Evolutionary conservation across 495 filamentous ascomycete genomes (phyloP), one percentile per base, ranked within the genome.

Genomic region (Aspergillus sparsus): DNA sequence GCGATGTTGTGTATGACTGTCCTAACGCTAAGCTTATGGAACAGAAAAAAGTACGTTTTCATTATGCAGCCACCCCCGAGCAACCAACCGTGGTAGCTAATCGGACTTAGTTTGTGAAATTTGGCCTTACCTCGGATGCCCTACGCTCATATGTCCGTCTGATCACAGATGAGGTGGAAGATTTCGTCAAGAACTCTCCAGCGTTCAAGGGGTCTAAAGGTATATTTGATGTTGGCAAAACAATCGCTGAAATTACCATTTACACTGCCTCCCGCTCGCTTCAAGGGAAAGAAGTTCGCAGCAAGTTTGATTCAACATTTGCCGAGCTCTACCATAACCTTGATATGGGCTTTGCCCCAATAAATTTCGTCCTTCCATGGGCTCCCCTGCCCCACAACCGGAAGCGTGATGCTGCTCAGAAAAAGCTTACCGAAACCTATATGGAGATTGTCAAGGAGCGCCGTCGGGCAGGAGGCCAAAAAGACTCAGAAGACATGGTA

Each of bases 11-110:
- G 21, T 88, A 87, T 61, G 85, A 87, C 64, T 87, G 84, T 68
- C 82, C 85, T 5, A 86, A 86, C 67, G 71, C 84, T 11, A 86
- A 86, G 68, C 74, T 88, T 49, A 86, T 88, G 85, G 85, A 88
- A 67, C 85, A 88, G 72, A 88, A 88, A 71, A 87, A 85, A 77
- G 84, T 83, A 62, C 57, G 57, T 42, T 51, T 51, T 6, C 16
- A 36, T 33, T 15, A 32, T 27, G 27, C 31, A n/a, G 16, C 49
- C 13, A 18, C 33, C 18, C 33, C 15, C 13, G 12, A 31, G 27
- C 6, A 37, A 16, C 5, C 11, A 47, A 16, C 3, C 21, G 21
- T 27, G 21, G 21, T 13, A 52, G 13, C n/a, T 68, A 49, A 13
- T 15, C 12, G 1, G 5, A 7, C 21, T n/a, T 67, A 85, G 83